Evolutionary conservation across 345 rosid genomes (phyloP), one percentile per base, ranked within the genome.

Genomic region (Citrus australasica): DNA sequence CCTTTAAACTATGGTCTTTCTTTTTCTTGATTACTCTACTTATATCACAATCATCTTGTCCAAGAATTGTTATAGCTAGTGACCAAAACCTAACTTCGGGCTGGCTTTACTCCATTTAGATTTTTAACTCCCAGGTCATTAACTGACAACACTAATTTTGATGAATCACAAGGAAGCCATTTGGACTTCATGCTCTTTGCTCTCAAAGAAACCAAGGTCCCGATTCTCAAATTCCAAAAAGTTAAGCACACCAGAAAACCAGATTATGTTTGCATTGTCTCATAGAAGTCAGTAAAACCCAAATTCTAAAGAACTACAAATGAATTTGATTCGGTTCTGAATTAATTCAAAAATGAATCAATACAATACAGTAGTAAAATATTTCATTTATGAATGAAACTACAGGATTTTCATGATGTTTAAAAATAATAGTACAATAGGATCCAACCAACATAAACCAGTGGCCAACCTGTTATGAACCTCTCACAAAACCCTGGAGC

Each of bases 1-100:
- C 76, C 81, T 77, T 85, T 89, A 30, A 74, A 59, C 67, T 88
- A 76, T 86, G 89, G 74, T 79, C 73, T 28, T 79, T 76, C 79
- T 81, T 80, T 76, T 78, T 80, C 75, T 85, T 80, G 63, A 69
- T 58, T n/a, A 24, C 33, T 73, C 53, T 14, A 22, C 51, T n/a
- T n/a, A 22, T 35, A 30, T n/a, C 51, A 58, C 28, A 17, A 58
- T 58, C 51, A 33, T n/a, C 65, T 7, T 33, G 22, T 13, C 16
- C 55, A 56, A 28, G 7, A 73, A 35, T 25, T 53, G 60, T 58
- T 21, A 59, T 16, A 6, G 38, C 4, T 0, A 32, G 24, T 5
- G 28, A 56, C 5, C 40, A 56, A n/a, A n/a, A 56, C 58, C 27
- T 61, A 82, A 79, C 87, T 73, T 65, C 14, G 55, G 66, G 67